Base-by-base conservation (phyloP, 140 eudicot species). In the Bidens hawaiensis region DNA sequence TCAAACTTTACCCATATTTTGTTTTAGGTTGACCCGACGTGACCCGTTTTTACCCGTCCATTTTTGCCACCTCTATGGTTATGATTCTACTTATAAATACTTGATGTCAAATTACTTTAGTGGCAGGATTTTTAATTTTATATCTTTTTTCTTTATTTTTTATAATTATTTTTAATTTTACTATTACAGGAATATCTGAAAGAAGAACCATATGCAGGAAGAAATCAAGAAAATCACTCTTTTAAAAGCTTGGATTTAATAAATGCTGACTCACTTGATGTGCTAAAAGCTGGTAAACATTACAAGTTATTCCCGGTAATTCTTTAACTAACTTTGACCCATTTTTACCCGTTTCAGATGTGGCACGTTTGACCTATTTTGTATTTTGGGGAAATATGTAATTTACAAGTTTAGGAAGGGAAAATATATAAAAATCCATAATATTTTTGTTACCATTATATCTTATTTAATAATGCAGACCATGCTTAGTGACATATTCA, bases 181-280 rank as follows among this genome's bases (percentile, higher is more conserved):
- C 28, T 62, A 43, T 68, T 75, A 12, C 80, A 93, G 99, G 87
- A 85, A 63, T 54, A 68, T 54, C 64, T 93, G 55, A 88, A 79
- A 42, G 89, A 93, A 72, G 99, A 93, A 72, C 94, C 99, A 12
- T 93, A 85, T 70, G 82, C 82, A 63, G 71, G 81, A 70, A 74
- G 96, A 93, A 51, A 83, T 93, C 63, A 94, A 93, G 82, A 78
- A 74, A 17, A 85, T 87, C 24, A 81, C 78, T 18, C 78, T 18
- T 75, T 63, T 53, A 78, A 85, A 73, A 85, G 78, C 31, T 70
- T 93, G 61, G 48, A 63, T 57, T 57, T 31, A 12, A 66, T 93
- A 38, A 88, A 88, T 15, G 82, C 85, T 24, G 62, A 72, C 71
- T 93, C 96, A 16, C 56, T 93, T 67, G 89, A 93, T 59, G 99